Evolutionary conservation across 805 yeast species (phyloP).

Genomic region (Cyberlindnera subsufficiens): DNA sequence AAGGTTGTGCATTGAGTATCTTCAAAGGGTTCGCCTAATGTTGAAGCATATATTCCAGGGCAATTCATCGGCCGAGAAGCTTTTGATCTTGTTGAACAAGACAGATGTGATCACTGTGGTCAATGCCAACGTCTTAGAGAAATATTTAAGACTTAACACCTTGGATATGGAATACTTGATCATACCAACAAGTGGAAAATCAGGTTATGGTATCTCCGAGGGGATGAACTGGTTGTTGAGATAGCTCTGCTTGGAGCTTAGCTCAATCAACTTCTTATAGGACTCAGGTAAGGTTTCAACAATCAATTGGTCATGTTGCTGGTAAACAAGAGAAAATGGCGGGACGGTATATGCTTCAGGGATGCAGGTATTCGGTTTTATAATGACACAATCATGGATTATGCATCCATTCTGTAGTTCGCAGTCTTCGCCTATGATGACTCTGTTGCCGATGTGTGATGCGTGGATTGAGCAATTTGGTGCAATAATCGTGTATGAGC

Average conservation of each 20-base stretch:
- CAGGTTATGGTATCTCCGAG: conserved; percentile 21
- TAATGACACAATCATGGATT: conserved; percentile 47
- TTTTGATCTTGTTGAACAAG: conserved; percentile 18
- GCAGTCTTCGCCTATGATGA: conserved; percentile 38
- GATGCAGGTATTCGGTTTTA: conserved; percentile 34
- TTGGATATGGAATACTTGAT: conserved; percentile 12
- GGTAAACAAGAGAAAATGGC: conserved; percentile 40
- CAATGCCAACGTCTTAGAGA: conserved; percentile 9
- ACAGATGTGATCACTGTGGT: conserved; percentile 9
- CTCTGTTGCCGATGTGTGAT: conserved; percentile 43
- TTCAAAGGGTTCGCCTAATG: conserved; percentile 5
- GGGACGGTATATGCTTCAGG: conserved; percentile 44
- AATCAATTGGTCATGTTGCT: neutral
- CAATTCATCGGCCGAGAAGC: conserved; percentile 4
- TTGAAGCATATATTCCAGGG: conserved; percentile 3
- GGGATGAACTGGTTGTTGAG: conserved; percentile 24
- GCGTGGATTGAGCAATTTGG: conserved; percentile 27
- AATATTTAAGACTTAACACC: conserved; percentile 5
- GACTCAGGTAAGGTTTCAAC: conserved; percentile 20
- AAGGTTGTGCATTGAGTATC: conserved; percentile 7
- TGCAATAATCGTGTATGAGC: conserved; percentile 43
- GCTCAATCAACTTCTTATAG: conserved; percentile 25
- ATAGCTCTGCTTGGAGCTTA: conserved; percentile 13
- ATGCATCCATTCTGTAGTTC: conserved; percentile 30
- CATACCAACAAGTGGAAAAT: conserved; percentile 13